These are phyloP conservation scores for Inonotus hispidus DNA, from an alignment of 1,284 basidiomycete species.

Conservation along the genomic window DNA sequence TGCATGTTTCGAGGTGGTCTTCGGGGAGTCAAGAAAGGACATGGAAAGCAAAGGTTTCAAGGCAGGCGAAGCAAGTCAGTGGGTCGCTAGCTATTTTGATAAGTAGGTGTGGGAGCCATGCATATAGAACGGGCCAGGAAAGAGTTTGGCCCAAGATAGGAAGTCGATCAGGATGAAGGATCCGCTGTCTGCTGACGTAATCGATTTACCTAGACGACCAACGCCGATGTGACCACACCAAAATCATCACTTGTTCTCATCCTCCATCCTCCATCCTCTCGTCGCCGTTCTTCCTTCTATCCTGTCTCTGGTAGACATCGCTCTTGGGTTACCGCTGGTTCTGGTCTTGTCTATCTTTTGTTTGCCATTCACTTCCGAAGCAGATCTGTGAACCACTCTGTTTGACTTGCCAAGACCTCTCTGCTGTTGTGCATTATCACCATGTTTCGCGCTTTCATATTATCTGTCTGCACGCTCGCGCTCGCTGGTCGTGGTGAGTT, in stretches of 20 bases:
- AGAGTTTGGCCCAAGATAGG: too few species aligned
- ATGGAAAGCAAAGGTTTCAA: conserved; percentile 88
- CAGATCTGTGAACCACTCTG: background rate
- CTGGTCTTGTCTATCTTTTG: background rate
- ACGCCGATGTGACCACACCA: background rate
- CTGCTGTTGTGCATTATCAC: conserved; percentile 1
- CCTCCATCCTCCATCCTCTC: conserved; percentile 4
- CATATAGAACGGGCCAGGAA: too few species aligned
- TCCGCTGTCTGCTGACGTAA: conserved; percentile 5
- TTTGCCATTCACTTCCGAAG: background rate
- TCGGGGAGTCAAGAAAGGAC: conserved; percentile 91
- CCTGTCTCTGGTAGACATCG: conserved; percentile 18
- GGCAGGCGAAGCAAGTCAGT: conserved; percentile 89
- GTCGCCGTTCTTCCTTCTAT: background rate
- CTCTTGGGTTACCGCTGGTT: background rate
- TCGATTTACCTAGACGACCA: conserved; percentile 2
- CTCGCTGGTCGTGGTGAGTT: conserved; percentile 50
- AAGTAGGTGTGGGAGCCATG: too few species aligned
- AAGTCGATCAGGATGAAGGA: too few species aligned
- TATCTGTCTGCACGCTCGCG: conserved; percentile 26
- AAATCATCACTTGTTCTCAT: background rate
- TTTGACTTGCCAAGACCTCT: background rate
- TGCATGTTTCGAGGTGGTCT: conserved; percentile 87
- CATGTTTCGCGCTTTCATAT: conserved; percentile 25
- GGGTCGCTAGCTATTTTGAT: too few species aligned